These are phyloP conservation scores for Penstemon barbatus DNA, from an alignment of 257 asterid genomes.

Conservation along the genomic window DNA sequence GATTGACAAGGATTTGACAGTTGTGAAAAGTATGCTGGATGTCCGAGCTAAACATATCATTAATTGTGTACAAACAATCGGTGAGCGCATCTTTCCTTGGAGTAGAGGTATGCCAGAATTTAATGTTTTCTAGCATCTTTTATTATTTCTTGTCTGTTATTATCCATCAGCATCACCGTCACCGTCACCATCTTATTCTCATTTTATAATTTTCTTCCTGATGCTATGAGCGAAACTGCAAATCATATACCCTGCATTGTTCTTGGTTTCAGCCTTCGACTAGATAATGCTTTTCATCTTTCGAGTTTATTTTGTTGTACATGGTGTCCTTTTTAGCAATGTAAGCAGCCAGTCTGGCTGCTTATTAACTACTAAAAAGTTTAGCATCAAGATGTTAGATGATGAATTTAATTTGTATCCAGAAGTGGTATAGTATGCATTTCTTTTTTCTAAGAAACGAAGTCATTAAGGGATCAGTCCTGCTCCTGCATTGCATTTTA, in stretches of 20 bases:
- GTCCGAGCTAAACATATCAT: conserved; percentile 39
- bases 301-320: conserved; percentile 9
- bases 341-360: not conserved
- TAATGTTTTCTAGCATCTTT: not conserved
- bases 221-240: not conserved
- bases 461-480: not conserved
- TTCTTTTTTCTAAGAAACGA: not conserved
- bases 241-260: conserved; percentile 2
- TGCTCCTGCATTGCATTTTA: not conserved
- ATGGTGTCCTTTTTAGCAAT: conserved; percentile 3
- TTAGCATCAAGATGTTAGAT: not conserved
- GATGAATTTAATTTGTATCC: not conserved
- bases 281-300: conserved; percentile 1
- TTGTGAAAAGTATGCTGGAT: conserved; percentile 35
- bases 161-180: too few species aligned
- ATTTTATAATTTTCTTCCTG: too few species aligned
- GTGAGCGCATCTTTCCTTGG: conserved; percentile 37
- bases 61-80: conserved; percentile 43
- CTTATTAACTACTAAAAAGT: not conserved
- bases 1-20: conserved; percentile 36
- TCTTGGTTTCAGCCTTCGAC: not conserved
- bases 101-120: conserved; percentile 43
- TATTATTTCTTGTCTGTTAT: conserved; percentile 6
- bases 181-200: not conserved
- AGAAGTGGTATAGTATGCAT: not conserved